Base-by-base conservation (phyloP, 2,329 filamentous ascomycete species). In the Blumeria graminis region DNA sequence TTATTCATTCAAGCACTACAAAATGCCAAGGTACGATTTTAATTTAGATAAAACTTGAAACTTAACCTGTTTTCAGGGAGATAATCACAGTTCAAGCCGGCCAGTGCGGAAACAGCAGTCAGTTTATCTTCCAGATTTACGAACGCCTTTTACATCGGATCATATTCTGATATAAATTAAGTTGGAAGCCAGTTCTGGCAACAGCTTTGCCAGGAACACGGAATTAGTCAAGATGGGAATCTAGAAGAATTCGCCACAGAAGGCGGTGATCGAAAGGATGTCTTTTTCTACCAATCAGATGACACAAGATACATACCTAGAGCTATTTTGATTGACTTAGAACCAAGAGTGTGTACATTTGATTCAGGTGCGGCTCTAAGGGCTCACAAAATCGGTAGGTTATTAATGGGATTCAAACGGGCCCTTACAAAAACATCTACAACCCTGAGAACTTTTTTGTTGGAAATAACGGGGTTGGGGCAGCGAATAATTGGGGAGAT, bases 361-460 rank as follows among this genome's bases (percentile, higher is more conserved):
- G 33, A 45, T 8, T 38, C 3, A 35, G 3, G n/a, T 11, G 41
- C 13, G 36, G 18, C 41, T 32, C 14, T 28, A 28, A 60, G 53
- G 60, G 57, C n/a, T 43, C 48, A 41, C 61, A 32, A 16, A 33
- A 18, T 55, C 22, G 18, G 16, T 60, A 77, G 81, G 84, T 96
- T 60, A 84, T 98, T 66, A 85, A 96, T 67, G 74, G 81, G 59
- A 98, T 98, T 63, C 90, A 96, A 71, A 84, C 82, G 9, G 88
- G 92, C 1, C 82, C 89, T 0, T 98, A 98, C 74, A 87, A 84
- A 69, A 96, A 98, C 69, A 98, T 98, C 58, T 98, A 98, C 77
- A 98, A 98, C 68, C 92, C 92, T 0, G 92, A 98, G 70, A 98
- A 98, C 74, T 95, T 96, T 71, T 98, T 93, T 68, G 80, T 96